phyloP scores from a whole-genome alignment of 805 yeast species.

The Wickerhamomyces tratensis region DNA sequence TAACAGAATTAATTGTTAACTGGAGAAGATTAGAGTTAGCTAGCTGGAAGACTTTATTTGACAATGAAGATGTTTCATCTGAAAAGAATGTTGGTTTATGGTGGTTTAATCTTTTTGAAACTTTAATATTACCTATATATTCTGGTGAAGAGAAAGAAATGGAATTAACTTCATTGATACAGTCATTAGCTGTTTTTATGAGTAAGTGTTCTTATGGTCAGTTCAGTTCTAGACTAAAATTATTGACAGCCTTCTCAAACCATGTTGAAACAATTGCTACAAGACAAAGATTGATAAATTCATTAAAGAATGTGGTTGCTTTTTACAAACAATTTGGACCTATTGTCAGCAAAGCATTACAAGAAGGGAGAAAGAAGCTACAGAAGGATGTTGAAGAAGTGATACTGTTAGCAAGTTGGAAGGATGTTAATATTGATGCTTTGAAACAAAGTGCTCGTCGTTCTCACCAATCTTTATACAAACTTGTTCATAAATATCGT shows the following conservation, averaged over 20 bases:
- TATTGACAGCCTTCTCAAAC: conserved; percentile 54
- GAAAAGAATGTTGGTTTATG: conserved; percentile 56
- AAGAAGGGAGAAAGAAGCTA: conserved; percentile 37
- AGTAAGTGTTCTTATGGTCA: conserved; percentile 76
- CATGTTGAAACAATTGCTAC: conserved; percentile 34
- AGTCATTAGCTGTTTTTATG: conserved; percentile 66
- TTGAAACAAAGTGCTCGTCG: conserved; percentile 87
- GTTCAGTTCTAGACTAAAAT: conserved; percentile 42
- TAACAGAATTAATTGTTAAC: conserved; percentile 64
- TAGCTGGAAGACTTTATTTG: conserved; percentile 75
- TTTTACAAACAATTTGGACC: conserved; percentile 62
- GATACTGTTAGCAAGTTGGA: conserved; percentile 90
- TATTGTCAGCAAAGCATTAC: conserved; percentile 35
- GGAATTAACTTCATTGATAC: conserved; percentile 27
- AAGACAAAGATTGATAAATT: conserved; percentile 20
- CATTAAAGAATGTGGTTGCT: conserved; percentile 46
- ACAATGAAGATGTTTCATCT: conserved; percentile 44
- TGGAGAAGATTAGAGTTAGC: conserved; percentile 88
- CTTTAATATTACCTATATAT: conserved; percentile 43
- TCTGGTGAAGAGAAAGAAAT: conserved; percentile 25
- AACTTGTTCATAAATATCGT: conserved; percentile 75
- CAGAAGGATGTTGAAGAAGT: conserved; percentile 80
- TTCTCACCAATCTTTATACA: conserved; percentile 79
- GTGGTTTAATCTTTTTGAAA: conserved; percentile 90
- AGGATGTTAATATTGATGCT: conserved; percentile 90